Conservation (phyloP, 2,329 filamentous ascomycete species). For the Pseudogymnoascus sp. region DNA sequence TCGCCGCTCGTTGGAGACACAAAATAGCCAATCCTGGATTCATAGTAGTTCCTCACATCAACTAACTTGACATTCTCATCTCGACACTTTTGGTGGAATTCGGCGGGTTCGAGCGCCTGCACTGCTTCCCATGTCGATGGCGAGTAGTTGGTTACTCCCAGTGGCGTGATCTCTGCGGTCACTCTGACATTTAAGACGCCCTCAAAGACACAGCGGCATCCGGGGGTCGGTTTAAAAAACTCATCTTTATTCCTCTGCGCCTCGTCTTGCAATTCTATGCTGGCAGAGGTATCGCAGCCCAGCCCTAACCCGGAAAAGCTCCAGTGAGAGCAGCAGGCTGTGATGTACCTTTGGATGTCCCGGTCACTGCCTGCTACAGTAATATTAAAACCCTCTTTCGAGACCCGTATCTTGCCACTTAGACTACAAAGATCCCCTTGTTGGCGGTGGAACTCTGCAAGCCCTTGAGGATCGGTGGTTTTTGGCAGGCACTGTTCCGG, state of each 20-base stretch:
- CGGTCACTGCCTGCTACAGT: constrained; percentile 23
- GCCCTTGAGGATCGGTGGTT: constrained; percentile 12
- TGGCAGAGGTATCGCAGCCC: constrained; percentile 8
- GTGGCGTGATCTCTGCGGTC: constrained; percentile 26
- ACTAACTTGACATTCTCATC: constrained; percentile 18
- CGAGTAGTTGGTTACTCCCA: constrained; percentile 26
- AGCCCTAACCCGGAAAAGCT: constrained; percentile 22
- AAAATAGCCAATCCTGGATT: constrained; percentile 28
- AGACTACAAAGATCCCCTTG: constrained; percentile 16
- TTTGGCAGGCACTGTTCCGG: constrained; percentile 9
- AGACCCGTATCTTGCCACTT: constrained; percentile 25
- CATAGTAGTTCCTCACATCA: constrained; percentile 28
- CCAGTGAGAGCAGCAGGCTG: constrained; percentile 23
- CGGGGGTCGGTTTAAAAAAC: constrained; percentile 25
- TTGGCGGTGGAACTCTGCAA: constrained; percentile 21
- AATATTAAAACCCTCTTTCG: constrained; percentile 27
- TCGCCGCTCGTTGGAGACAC: constrained; percentile 21
- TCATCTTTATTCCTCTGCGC: constrained; percentile 7
- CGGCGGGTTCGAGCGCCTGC: constrained; percentile 19
- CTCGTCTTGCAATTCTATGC: not conserved
- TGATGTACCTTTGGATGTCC: constrained; percentile 21
- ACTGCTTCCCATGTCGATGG: constrained; percentile 24
- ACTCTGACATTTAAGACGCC: constrained; percentile 19
- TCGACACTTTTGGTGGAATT: constrained; percentile 24
- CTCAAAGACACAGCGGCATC: constrained; percentile 26